These are phyloP conservation scores for Obba rivulosa DNA, from an alignment of 768 basidiomycete species.

Conservation along the genomic window DNA sequence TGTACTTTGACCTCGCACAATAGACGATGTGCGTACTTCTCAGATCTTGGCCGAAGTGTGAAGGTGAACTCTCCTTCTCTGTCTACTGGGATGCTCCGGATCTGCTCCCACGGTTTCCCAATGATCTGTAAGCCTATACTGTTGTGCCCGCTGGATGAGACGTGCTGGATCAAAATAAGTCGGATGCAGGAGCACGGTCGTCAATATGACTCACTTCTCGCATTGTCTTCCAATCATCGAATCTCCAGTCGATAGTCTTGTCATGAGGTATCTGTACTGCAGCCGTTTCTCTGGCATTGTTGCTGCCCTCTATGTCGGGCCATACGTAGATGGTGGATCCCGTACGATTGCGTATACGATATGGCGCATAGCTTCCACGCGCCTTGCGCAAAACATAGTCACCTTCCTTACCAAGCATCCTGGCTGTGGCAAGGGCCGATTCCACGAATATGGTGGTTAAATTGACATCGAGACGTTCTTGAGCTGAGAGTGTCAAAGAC, in stretches of 20 bases:
- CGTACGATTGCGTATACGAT: slow-evolving; percentile 86
- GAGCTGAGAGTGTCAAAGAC: slow-evolving; percentile 59
- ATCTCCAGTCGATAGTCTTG: slow-evolving; percentile 87
- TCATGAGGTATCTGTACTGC: slow-evolving; percentile 65
- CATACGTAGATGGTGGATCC: slow-evolving; percentile 82
- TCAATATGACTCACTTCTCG: slow-evolving; percentile 61
- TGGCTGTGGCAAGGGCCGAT: slow-evolving; percentile 66
- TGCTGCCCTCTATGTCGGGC: slow-evolving; percentile 67
- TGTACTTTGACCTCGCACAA: slow-evolving; percentile 87
- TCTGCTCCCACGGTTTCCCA: slow-evolving; percentile 84
- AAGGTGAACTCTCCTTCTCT: slow-evolving; percentile 90
- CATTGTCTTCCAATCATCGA: slow-evolving; percentile 92
- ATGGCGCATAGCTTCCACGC: slow-evolving; percentile 89
- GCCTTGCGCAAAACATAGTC: slow-evolving; percentile 67
- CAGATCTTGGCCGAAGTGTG: slow-evolving; percentile 71
- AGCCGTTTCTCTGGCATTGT: slow-evolving; percentile 39
- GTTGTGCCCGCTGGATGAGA: slow-evolving; percentile 61
- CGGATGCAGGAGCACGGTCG: neutral
- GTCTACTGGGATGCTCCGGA: slow-evolving; percentile 87
- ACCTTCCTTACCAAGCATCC: slow-evolving; percentile 70
- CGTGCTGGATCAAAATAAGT: slow-evolving; percentile 27
- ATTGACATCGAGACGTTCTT: slow-evolving; percentile 86
- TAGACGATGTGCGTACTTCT: slow-evolving; percentile 73
- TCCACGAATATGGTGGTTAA: slow-evolving; percentile 88
- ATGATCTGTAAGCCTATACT: slow-evolving; percentile 80